phyloP scores from a whole-genome alignment of 805 yeast genomes.

The Ogataea chonburiensis region DNA sequence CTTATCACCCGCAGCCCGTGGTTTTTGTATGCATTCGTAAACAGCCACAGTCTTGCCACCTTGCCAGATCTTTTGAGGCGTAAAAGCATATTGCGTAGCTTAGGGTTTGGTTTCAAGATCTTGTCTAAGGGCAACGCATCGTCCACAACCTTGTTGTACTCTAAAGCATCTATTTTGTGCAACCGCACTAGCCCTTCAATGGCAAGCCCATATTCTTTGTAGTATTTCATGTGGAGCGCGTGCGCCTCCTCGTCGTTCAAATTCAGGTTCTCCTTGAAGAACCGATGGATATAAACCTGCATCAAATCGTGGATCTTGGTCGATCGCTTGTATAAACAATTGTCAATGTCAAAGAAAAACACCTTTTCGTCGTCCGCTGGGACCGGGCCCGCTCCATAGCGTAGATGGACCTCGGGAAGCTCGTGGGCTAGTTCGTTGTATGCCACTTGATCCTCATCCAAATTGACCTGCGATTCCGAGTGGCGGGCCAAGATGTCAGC shows the following conservation, averaged over 20 bases:
- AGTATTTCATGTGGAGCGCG: conserved; percentile 68
- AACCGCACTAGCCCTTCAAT: conserved; percentile 79
- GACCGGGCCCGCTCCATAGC: conserved; percentile 30
- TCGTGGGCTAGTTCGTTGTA: conserved; percentile 14
- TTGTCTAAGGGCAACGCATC: conserved; percentile 85
- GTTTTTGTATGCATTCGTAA: conserved; percentile 90
- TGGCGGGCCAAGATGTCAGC: conserved; percentile 12
- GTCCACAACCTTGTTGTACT: conserved; percentile 85
- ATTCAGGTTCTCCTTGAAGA: conserved; percentile 63
- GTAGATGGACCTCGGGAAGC: conserved; percentile 31
- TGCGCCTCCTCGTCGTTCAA: conserved; percentile 74
- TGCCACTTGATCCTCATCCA: conserved; percentile 14
- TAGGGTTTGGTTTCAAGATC: conserved; percentile 63
- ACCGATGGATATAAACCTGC: conserved; percentile 82
- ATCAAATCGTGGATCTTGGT: conserved; percentile 79
- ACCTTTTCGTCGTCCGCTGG: conserved; percentile 30
- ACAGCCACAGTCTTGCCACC: conserved; percentile 80
- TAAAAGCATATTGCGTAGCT: conserved; percentile 52
- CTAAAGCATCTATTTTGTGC: conserved; percentile 79
- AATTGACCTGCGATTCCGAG: conserved; percentile 17
- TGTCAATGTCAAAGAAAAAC: conserved; percentile 92
- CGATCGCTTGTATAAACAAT: conserved; percentile 78
- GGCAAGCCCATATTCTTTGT: conserved; percentile 86
- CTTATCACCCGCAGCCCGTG: conserved; percentile 83
- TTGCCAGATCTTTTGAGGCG: conserved; percentile 44